Percentiles rank a stretch among this genome's conserved stretches.
phyloP scores from a whole-genome alignment of 2,329 filamentous ascomycete genomes.

The Colletotrichum acutatum region DNA sequence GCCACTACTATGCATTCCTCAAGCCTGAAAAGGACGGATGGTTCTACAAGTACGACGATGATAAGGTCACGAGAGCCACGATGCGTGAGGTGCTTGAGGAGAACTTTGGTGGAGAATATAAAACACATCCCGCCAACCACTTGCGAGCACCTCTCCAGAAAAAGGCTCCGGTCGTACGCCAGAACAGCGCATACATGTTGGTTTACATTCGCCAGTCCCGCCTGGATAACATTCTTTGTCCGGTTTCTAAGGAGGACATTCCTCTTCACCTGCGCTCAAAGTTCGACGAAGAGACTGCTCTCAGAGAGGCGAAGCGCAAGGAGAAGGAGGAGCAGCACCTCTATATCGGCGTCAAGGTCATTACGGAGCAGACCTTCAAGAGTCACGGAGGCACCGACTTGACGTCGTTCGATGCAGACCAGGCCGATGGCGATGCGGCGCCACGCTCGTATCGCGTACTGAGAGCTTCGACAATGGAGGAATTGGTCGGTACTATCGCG shows the following conservation, averaged over 20 bases:
- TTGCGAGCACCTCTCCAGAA: slow-evolving; percentile 61
- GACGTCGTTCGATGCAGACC: slow-evolving; percentile 71
- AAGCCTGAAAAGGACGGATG: slow-evolving; percentile 93
- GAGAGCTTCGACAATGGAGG: slow-evolving; percentile 78
- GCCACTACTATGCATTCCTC: slow-evolving; percentile 97
- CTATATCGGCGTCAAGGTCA: slow-evolving; percentile 85
- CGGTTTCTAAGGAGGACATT: slow-evolving; percentile 80
- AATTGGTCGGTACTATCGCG: slow-evolving; percentile 79
- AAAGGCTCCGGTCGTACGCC: slow-evolving; percentile 69
- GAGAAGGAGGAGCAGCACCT: slow-evolving; percentile 95
- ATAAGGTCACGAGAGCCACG: slow-evolving; percentile 94
- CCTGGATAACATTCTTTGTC: slow-evolving; percentile 83
- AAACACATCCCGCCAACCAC: slow-evolving; percentile 55
- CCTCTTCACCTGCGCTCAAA: slow-evolving; percentile 78
- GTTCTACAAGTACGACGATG: slow-evolving; percentile 98
- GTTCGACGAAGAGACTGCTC: slow-evolving; percentile 83
- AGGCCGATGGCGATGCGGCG: slow-evolving; percentile 71
- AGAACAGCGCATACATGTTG: slow-evolving; percentile 96
- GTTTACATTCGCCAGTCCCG: slow-evolving; percentile 93
- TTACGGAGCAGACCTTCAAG: slow-evolving; percentile 84
- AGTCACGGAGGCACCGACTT: slow-evolving; percentile 88
- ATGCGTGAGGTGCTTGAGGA: slow-evolving; percentile 93
- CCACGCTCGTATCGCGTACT: slow-evolving; percentile 80
- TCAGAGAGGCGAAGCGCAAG: slow-evolving; percentile 80
- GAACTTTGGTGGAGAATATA: slow-evolving; percentile 93